These are phyloP conservation scores for Astraeus odoratus DNA, from an alignment of 768 basidiomycete species.

Conservation along the genomic window DNA sequence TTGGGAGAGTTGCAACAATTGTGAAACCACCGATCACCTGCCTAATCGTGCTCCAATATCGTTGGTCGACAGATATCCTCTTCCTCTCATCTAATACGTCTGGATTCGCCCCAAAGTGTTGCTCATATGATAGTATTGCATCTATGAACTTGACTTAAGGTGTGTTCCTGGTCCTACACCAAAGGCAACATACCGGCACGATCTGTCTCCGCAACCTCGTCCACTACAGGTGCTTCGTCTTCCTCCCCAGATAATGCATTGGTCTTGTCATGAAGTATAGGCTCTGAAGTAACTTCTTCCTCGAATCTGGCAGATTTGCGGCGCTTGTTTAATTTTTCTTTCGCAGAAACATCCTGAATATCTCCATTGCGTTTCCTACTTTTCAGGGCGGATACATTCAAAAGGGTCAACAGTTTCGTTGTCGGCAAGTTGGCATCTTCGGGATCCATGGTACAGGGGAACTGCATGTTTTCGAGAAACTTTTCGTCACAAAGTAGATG, in stretches of 20 bases:
- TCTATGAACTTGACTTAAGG: conserved; percentile 1
- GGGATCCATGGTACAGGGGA: conserved; percentile 11
- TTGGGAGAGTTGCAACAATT: conserved; percentile 39
- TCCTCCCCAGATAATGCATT: conserved; percentile 15
- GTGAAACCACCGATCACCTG: conserved; percentile 47
- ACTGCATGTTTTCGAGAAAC: too few relatives aligned
- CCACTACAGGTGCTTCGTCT: conserved; percentile 23
- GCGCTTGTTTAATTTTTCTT: conserved; percentile 62
- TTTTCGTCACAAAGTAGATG: too few relatives aligned
- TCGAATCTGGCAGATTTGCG: conserved; percentile 39
- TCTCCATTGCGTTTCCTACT: conserved; percentile 48
- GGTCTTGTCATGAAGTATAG: conserved; percentile 4
- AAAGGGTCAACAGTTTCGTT: conserved; percentile 76
- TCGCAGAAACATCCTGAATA: conserved; percentile 30
- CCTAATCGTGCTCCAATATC: conserved; percentile 49
- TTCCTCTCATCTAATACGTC: conserved; percentile 41
- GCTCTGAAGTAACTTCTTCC: conserved; percentile 6
- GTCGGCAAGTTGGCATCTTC: conserved; percentile 48
- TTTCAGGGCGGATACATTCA: conserved; percentile 85
- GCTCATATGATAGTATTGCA: conserved; percentile 50
- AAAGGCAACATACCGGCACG: conserved; percentile 8
- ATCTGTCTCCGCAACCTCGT: conserved; percentile 26
- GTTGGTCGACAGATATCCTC: conserved; percentile 46
- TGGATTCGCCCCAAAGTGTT: conserved; percentile 65
- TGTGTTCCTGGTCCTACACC: not conserved